Evolutionary conservation across 139 green algal species (phyloP), one percentile per base, ranked within the genome.

Genomic region (Pleodorina starrii): DNA sequence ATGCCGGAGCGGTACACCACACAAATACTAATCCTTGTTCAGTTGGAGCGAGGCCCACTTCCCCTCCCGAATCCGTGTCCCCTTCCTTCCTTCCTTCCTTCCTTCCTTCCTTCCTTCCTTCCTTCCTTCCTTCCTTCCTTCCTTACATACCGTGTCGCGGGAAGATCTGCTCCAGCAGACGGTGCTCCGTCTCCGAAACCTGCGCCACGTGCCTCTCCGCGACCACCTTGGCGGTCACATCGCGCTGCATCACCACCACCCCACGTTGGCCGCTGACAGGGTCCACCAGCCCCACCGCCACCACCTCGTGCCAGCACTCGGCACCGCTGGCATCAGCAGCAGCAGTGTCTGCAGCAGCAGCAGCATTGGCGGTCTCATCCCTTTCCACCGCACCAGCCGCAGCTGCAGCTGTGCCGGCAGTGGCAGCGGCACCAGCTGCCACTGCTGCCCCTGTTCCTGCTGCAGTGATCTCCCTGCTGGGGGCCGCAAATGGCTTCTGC

Each of bases 281-380:
- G 74, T 63, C 46, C 44, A 82, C 74, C 44, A 82, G 1, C 9
- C 74, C 32, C n/a, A 27, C 48, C 29, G 46, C 74, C 21, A 42
- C 25, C 74, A 82, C 74, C 74, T 82, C 74, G 74, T 82, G 74
- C 74, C 74, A 82, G 32, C 74, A 82, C 74, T 82, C 74, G 42
- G n/a, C n/a, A n/a, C n/a, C n/a, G n/a, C n/a, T n/a, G n/a, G n/a
- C n/a, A n/a, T n/a, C n/a, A n/a, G n/a, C n/a, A n/a, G n/a, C n/a
- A n/a, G n/a, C n/a, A n/a, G n/a, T n/a, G n/a, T n/a, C n/a, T n/a
- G n/a, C n/a, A n/a, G n/a, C n/a, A n/a, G n/a, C n/a, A n/a, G n/a
- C n/a, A n/a, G n/a, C n/a, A n/a, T n/a, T n/a, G n/a, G n/a, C n/a
- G n/a, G n/a, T n/a, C n/a, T n/a, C n/a, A n/a, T n/a, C n/a, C n/a